Conservation (phyloP, 2,329 filamentous ascomycete genomes). For the Fusarium zealandicum region DNA sequence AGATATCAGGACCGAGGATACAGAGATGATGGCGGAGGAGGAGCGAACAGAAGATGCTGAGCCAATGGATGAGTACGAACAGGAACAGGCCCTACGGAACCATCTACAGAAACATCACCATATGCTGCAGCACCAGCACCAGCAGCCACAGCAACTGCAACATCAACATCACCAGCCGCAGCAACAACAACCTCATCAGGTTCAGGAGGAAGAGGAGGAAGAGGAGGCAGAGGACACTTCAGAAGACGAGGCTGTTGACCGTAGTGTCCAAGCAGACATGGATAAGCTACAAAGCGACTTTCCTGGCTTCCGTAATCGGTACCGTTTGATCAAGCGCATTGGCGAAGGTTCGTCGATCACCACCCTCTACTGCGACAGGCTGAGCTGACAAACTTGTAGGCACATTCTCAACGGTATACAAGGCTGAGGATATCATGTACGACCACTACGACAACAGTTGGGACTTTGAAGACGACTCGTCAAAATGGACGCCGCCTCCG, state of each 20-base stretch:
- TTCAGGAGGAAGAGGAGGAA: slow-evolving; percentile 49
- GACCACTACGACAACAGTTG: slow-evolving; percentile 84
- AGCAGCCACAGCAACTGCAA: slow-evolving; percentile 16
- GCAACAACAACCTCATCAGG: slow-evolving; percentile 23
- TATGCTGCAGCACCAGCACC: slow-evolving; percentile 14
- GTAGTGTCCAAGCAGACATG: slow-evolving; percentile 83
- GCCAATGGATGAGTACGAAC: slow-evolving; percentile 32
- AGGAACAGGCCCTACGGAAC: slow-evolving; percentile 38
- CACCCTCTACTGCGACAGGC: not conserved
- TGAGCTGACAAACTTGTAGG: slow-evolving; percentile 60
- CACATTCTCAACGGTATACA: slow-evolving; percentile 98
- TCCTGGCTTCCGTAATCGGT: slow-evolving; percentile 81
- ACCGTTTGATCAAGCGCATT: slow-evolving; percentile 93
- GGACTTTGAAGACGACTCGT: slow-evolving; percentile 75
- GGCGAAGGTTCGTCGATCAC: slow-evolving; percentile 75
- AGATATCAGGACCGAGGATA: slow-evolving; percentile 58
- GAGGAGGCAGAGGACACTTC: slow-evolving; percentile 53
- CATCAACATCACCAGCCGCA: slow-evolving; percentile 25
- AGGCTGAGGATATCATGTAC: slow-evolving; percentile 92
- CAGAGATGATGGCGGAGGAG: slow-evolving; percentile 57
- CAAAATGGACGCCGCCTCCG: slow-evolving; percentile 75
- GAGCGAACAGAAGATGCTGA: slow-evolving; percentile 41
- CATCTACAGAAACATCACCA: slow-evolving; percentile 30
- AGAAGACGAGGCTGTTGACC: slow-evolving; percentile 71
- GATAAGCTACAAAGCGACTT: slow-evolving; percentile 82